Evolutionary conservation across 2,329 filamentous ascomycete genomes (phyloP).

Genomic region (Hymenoscyphus linearis): DNA sequence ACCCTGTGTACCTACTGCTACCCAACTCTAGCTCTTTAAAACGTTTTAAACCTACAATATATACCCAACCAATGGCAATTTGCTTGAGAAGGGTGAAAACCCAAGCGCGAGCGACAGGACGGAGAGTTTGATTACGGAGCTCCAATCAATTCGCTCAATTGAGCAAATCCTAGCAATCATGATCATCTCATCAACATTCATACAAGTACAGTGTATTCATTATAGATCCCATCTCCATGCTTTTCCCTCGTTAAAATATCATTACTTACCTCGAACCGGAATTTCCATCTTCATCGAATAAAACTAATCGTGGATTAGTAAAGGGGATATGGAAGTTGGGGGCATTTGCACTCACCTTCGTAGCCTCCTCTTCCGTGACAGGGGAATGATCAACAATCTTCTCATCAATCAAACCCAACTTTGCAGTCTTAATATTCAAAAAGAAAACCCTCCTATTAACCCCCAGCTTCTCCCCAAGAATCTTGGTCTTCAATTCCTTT

Average conservation of each 20-base stretch:
- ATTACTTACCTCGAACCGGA: not conserved
- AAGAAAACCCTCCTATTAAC: slow-evolving; percentile 76
- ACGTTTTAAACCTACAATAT: too few relatives aligned
- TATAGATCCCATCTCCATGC: not conserved
- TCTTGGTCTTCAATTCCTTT: slow-evolving; percentile 62
- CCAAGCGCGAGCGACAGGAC: too few relatives aligned
- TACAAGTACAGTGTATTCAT: not conserved
- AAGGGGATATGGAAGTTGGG: not conserved
- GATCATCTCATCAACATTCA: not conserved
- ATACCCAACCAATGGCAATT: too few relatives aligned
- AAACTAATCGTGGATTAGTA: not conserved
- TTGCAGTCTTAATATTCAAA: slow-evolving; percentile 63
- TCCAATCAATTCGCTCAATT: not conserved
- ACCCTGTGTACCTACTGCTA: too few relatives aligned
- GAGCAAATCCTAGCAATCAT: not conserved
- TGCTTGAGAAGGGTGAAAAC: too few relatives aligned
- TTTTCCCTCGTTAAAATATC: not conserved
- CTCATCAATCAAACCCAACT: slow-evolving; percentile 68
- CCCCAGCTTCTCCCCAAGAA: slow-evolving; percentile 50
- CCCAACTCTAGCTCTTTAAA: too few relatives aligned
- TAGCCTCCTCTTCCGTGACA: slow-evolving; percentile 67
- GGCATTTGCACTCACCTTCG: slow-evolving; percentile 15
- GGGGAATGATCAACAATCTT: slow-evolving; percentile 57
- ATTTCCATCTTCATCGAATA: not conserved
- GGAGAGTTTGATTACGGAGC: too few relatives aligned